Evolutionary conservation across 2,329 filamentous ascomycete species (phyloP).

Genomic region (Apiospora kogelbergensis): DNA sequence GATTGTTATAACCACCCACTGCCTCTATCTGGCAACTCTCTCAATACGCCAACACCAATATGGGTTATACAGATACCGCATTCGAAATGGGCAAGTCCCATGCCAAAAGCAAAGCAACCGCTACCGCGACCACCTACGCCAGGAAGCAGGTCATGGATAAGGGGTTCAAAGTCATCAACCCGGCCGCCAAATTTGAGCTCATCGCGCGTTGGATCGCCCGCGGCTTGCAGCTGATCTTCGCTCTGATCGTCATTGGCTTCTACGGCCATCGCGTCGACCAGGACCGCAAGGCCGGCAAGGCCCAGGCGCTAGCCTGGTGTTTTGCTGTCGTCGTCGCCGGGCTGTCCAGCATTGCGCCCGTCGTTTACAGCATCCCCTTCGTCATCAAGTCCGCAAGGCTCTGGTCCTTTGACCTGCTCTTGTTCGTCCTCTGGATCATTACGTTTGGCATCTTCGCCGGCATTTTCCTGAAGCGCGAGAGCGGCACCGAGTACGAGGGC

Average conservation of each 20-base stretch:
- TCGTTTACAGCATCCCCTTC: constrained; percentile 38
- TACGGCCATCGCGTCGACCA: constrained; percentile 62
- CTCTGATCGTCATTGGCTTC: constrained; percentile 66
- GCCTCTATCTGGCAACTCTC: not conserved
- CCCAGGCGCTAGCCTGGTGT: constrained; percentile 57
- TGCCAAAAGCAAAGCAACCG: not conserved
- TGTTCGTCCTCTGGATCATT: constrained; percentile 58
- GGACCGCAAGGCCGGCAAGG: constrained; percentile 36
- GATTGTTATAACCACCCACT: not conserved
- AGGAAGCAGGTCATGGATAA: not conserved
- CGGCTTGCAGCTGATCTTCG: constrained; percentile 69
- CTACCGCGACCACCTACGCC: not conserved
- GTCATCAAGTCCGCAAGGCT: constrained; percentile 35
- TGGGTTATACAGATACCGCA: not conserved
- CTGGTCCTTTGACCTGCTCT: constrained; percentile 43
- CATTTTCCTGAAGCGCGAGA: constrained; percentile 64
- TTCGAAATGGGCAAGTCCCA: constrained; percentile 1
- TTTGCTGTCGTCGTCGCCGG: constrained; percentile 62
- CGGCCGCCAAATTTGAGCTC: not conserved
- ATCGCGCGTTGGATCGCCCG: constrained; percentile 42
- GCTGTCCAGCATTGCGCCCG: constrained; percentile 51
- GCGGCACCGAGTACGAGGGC: constrained; percentile 49
- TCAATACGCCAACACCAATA: not conserved
- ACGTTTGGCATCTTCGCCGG: constrained; percentile 72
- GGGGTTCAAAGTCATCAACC: not conserved